Base-by-base conservation (phyloP, 2,329 filamentous ascomycete genomes). In the Ophiosphaerella herpotricha region DNA sequence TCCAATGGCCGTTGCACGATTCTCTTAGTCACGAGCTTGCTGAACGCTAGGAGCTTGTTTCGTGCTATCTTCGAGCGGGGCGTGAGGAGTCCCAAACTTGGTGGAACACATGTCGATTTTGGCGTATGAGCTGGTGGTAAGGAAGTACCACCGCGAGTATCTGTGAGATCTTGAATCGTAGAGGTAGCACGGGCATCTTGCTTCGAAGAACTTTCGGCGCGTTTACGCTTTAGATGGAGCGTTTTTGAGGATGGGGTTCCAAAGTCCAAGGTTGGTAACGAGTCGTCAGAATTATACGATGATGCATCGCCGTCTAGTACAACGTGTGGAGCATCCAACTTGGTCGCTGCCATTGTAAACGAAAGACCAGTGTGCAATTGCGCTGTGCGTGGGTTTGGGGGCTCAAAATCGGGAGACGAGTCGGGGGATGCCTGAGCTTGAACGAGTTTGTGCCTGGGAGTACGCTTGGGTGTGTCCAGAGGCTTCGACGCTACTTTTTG, bases 41-140 rank as follows among this genome's bases (percentile, higher is more conserved):
- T 70, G n/a, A 71, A 61, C 0, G 66, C 68, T 2, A 51, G n/a
- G 0, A 72, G 58, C 35, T 70, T 70, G 46, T 61, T 70, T 18
- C 55, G 56, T 21, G 64, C 55, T 23, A 68, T 58, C 14, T 44
- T 49, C 29, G 53, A 53, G 31, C 41, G 23, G 13, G 55, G 53
- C 32, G 46, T 46, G 9, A 58, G 37, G 16, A 50, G 23, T 23
- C 36, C 32, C 12, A n/a, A 42, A 4, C 39, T 26, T 14, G n/a
- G 40, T 1, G 23, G 3, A 13, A 46, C 23, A 7, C 14, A 2
- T 14, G 31, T 36, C 13, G 26, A 2, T 29, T 37, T 41, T 13
- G 39, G 29, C 6, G 39, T 26, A 6, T 13, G 1, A 7, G 29
- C 36, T 3, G 39, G 42, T 11, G 42, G 31, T 18, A 49, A 18